Conservation (phyloP, 768 basidiomycete genomes). For the Lactarius sanguifluus region DNA sequence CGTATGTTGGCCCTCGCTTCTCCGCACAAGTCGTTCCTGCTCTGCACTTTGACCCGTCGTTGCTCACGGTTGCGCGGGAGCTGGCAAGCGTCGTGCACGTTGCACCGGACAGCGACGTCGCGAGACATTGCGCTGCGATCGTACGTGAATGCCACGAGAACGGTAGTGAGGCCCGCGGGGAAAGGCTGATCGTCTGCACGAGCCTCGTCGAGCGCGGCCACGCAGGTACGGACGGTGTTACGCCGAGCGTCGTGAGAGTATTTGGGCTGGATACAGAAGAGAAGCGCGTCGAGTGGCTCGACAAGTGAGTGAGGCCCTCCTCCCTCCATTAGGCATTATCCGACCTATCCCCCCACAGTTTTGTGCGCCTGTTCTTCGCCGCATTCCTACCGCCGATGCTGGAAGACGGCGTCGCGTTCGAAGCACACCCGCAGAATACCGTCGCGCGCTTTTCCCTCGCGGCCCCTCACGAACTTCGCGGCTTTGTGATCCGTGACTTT, state of each 20-base stretch:
- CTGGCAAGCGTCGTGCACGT: slow-evolving; percentile 52
- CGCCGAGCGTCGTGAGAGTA: slow-evolving; percentile 50
- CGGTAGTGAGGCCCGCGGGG: slow-evolving; percentile 46
- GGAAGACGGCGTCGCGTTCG: slow-evolving; percentile 56
- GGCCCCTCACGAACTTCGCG: slow-evolving; percentile 47
- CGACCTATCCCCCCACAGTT: slow-evolving; percentile 35
- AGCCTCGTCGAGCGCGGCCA: slow-evolving; percentile 57
- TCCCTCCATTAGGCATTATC: too few species aligned
- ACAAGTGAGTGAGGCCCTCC: slow-evolving; percentile 38
- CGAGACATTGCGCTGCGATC: slow-evolving; percentile 54
- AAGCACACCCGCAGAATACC: slow-evolving; percentile 61
- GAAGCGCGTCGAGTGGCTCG: slow-evolving; percentile 50
- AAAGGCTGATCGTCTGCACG: slow-evolving; percentile 56
- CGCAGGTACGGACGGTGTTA: slow-evolving; percentile 43
- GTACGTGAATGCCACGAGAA: slow-evolving; percentile 47
- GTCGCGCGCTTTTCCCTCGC: slow-evolving; percentile 51
- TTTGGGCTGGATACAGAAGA: slow-evolving; percentile 53
- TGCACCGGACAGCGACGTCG: slow-evolving; percentile 49
- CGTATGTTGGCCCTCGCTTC: slow-evolving; percentile 56
- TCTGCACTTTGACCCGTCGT: slow-evolving; percentile 47
- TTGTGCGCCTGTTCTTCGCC: slow-evolving; percentile 49
- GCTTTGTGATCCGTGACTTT: slow-evolving; percentile 59
- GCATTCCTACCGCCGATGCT: slow-evolving; percentile 57
- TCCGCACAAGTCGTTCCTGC: slow-evolving; percentile 51
- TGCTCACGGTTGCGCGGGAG: slow-evolving; percentile 56